Conservation (phyloP, 495 filamentous ascomycete genomes). For the Xylaria grammica region DNA sequence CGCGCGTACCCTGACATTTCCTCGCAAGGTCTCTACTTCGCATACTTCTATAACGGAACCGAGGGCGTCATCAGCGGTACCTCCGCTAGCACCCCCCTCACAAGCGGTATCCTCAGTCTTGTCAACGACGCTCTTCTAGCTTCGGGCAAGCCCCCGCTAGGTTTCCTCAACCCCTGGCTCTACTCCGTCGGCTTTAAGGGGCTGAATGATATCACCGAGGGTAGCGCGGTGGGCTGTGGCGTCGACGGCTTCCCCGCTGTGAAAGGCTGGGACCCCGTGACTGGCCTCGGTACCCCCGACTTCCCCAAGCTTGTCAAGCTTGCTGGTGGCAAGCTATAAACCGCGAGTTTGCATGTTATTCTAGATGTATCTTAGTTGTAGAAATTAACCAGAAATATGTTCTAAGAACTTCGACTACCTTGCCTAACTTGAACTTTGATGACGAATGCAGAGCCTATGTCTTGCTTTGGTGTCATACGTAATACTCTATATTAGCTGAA, state of each 20-base stretch:
- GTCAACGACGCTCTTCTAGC: conserved; percentile 70
- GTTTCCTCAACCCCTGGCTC: conserved; percentile 79
- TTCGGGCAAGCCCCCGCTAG: conserved; percentile 60
- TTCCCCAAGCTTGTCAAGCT: conserved; percentile 26
- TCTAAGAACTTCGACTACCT: too few relatives aligned
- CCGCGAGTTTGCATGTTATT: background rate
- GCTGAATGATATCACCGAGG: conserved; percentile 67
- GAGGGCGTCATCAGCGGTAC: conserved; percentile 60
- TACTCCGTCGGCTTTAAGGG: conserved; percentile 60
- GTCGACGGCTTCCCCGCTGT: conserved; percentile 47
- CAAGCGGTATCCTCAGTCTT: conserved; percentile 66
- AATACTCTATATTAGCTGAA: too few relatives aligned
- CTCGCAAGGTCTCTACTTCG: conserved; percentile 56
- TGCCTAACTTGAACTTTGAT: too few relatives aligned
- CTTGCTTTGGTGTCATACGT: too few relatives aligned
- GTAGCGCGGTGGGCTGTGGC: conserved; percentile 66
- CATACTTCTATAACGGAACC: conserved; percentile 46
- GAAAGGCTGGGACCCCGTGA: conserved; percentile 54
- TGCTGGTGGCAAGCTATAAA: conserved; percentile 22
- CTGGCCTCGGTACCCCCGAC: conserved; percentile 48
- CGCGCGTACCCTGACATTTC: conserved; percentile 78
- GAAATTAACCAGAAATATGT: too few relatives aligned
- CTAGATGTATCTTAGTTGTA: too few relatives aligned
- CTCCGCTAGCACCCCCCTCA: conserved; percentile 66
- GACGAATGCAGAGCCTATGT: too few relatives aligned